Percentiles rank a stretch among this genome's conserved stretches.
phyloP scores from a whole-genome alignment of 768 basidiomycete genomes.

The Butyriboletus loyo region DNA sequence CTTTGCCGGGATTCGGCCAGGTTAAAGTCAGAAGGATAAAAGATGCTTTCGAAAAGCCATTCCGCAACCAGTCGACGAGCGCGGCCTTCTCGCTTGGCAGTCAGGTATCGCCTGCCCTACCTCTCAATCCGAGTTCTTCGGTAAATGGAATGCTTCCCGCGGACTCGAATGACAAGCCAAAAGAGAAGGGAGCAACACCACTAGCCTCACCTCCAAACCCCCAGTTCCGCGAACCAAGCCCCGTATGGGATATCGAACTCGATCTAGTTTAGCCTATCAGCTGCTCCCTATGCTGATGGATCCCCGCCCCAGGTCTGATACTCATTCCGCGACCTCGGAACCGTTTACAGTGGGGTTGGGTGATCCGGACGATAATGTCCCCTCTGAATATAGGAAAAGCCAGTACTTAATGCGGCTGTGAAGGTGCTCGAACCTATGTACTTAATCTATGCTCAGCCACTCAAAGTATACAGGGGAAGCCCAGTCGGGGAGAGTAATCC shows the following conservation, averaged over 20 bases:
- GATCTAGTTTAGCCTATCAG: conserved; percentile 38
- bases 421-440: neutral
- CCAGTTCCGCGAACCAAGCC: conserved; percentile 47
- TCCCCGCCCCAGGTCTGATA: neutral
- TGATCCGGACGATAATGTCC: neutral
- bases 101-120: conserved; percentile 15
- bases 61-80: conserved; percentile 65
- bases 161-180: conserved; percentile 10
- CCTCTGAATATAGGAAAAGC: neutral
- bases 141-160: neutral
- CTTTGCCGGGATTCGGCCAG: conserved; percentile 90
- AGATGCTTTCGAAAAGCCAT: conserved; percentile 88
- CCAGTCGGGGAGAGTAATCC: neutral
- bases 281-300: conserved; percentile 12
- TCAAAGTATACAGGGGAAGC: neutral
- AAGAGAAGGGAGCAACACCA: conserved; percentile 20
- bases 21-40: conserved; percentile 90
- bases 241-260: conserved; percentile 73
- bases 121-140: neutral
- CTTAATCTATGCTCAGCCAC: neutral
- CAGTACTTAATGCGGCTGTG: neutral
- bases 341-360: neutral
- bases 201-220: conserved; percentile 4
- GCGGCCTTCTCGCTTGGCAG: conserved; percentile 35
- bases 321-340: neutral